Evolutionary conservation across 2,329 filamentous ascomycete species (phyloP).

Genomic region (Claviceps sp.): DNA sequence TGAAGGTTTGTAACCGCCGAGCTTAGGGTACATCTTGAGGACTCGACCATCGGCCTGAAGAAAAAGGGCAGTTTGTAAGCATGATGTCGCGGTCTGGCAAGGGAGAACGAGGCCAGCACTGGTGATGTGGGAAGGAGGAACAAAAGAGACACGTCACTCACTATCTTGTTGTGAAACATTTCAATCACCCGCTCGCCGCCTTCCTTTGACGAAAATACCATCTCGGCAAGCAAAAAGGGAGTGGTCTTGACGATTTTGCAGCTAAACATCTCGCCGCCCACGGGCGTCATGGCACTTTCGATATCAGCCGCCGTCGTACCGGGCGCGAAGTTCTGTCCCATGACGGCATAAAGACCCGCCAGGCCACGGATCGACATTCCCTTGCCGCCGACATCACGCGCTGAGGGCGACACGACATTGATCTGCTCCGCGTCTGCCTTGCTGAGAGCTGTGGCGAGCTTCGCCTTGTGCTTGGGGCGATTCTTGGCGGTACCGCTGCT

Average conservation of each 20-base stretch:
- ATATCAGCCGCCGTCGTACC: conserved; percentile 75
- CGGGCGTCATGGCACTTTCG: conserved; percentile 64
- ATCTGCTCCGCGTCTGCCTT: conserved; percentile 27
- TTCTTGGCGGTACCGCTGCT: conserved; percentile 7
- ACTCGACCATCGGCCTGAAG: conserved; percentile 57
- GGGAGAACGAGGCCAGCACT: not conserved
- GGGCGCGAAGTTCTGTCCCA: conserved; percentile 70
- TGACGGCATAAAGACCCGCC: conserved; percentile 56
- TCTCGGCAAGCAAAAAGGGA: conserved; percentile 65
- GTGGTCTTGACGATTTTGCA: conserved; percentile 54
- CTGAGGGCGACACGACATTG: conserved; percentile 16
- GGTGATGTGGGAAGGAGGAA: conserved; percentile 5
- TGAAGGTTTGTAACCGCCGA: conserved; percentile 25
- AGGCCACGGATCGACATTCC: conserved; percentile 62
- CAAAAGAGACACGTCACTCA: conserved; percentile 23
- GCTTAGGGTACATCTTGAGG: conserved; percentile 60
- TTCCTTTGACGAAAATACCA: conserved; percentile 58
- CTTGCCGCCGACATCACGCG: conserved; percentile 8
- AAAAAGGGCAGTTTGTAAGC: not conserved
- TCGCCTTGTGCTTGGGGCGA: conserved; percentile 18
- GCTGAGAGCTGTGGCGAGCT: conserved; percentile 33
- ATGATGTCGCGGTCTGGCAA: not conserved
- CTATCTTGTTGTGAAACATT: conserved; percentile 68
- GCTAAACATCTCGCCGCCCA: conserved; percentile 54
- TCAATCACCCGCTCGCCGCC: conserved; percentile 62